Conservation (phyloP, 805 yeast genomes). For the Wickerhamiella dianesei region DNA sequence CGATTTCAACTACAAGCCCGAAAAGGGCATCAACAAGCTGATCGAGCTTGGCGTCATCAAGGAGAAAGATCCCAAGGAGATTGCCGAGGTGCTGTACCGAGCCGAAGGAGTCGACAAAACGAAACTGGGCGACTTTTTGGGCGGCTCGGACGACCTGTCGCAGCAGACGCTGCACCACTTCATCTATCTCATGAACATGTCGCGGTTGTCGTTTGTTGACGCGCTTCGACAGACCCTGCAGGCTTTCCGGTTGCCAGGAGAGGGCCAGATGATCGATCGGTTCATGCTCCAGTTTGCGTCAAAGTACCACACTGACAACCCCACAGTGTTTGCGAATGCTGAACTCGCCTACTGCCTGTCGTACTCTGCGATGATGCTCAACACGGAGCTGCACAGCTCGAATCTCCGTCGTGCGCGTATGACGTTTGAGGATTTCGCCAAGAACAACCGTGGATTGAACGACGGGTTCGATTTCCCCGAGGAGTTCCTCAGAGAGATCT, state of each 20-base stretch:
- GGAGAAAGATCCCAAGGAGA: constrained; percentile 41
- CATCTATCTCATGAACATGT: constrained; percentile 76
- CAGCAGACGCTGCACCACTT: constrained; percentile 84
- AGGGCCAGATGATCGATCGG: constrained; percentile 93
- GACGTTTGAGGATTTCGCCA: constrained; percentile 76
- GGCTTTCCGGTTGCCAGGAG: constrained; percentile 89
- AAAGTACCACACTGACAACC: constrained; percentile 77
- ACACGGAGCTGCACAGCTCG: constrained; percentile 85
- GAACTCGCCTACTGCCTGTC: constrained; percentile 88
- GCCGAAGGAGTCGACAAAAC: constrained; percentile 70
- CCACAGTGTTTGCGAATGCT: constrained; percentile 69
- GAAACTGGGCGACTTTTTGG: constrained; percentile 78
- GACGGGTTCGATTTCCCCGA: constrained; percentile 75
- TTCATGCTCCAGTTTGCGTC: constrained; percentile 95
- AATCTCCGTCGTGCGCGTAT: constrained; percentile 69
- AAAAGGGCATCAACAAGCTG: constrained; percentile 57
- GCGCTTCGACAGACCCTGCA: constrained; percentile 79
- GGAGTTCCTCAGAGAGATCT: constrained; percentile 56
- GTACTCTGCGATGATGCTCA: constrained; percentile 81
- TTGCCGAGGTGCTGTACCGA: constrained; percentile 59
- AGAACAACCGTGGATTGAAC: constrained; percentile 83
- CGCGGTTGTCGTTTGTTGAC: constrained; percentile 55
- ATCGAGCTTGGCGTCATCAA: constrained; percentile 49
- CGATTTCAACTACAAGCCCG: constrained; percentile 74
- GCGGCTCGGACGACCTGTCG: constrained; percentile 71